Evolutionary conservation across 805 yeast species (phyloP).

Genomic region (Myxozyma kluyveri): DNA sequence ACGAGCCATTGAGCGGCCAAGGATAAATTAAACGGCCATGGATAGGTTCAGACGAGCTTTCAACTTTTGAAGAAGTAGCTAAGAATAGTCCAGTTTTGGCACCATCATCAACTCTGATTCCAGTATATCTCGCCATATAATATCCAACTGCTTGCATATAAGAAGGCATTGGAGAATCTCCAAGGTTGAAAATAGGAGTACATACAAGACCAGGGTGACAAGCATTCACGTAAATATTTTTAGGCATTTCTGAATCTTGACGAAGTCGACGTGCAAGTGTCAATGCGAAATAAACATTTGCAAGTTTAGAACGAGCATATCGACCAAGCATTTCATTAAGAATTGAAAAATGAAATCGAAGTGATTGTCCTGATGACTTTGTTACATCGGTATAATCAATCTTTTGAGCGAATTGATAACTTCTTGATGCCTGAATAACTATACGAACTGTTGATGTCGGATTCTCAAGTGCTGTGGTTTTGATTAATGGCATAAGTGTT

Average conservation of each 20-base stretch:
- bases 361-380: constrained; percentile 1
- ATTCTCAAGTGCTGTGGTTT: constrained; percentile 15
- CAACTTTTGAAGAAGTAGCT: constrained; percentile 16
- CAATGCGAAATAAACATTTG: constrained; percentile 20
- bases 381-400: constrained; percentile 17
- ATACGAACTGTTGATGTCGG: constrained; percentile 19
- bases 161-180: constrained; percentile 18
- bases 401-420: constrained; percentile 5
- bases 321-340: constrained; percentile 14
- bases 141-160: constrained; percentile 10
- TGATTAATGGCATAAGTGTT: constrained; percentile 22
- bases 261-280: constrained; percentile 12
- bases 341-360: constrained; percentile 3
- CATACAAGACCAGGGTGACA: constrained; percentile 26
- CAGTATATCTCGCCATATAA: constrained; percentile 11
- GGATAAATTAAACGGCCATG: constrained; percentile 19
- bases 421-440: constrained; percentile 17
- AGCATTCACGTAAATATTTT: constrained; percentile 26
- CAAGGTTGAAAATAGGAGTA: constrained; percentile 19
- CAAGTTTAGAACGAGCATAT: constrained; percentile 27
- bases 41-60: not conserved
- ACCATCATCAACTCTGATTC: constrained; percentile 23
- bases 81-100: constrained; percentile 22
- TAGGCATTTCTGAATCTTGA: not conserved
- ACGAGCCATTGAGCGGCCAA: constrained; percentile 14